These are phyloP conservation scores for Lolium multiflorum DNA, from an alignment of 176 grass and related monocot genomes.

Conservation along the genomic window DNA sequence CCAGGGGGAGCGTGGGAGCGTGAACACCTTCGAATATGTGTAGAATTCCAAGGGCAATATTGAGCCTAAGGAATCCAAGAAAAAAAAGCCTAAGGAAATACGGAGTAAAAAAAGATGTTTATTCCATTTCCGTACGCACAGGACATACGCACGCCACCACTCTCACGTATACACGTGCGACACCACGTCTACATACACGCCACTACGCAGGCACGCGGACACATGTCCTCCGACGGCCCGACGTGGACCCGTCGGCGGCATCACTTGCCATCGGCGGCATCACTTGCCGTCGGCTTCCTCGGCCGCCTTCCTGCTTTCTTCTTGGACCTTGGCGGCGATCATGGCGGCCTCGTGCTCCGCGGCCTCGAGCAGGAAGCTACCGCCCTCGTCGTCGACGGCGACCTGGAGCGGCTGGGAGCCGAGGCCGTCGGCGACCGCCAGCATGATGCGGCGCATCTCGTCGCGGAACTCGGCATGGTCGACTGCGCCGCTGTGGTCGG, in stretches of 20 bases:
- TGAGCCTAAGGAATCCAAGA: no score
- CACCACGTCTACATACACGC: no score
- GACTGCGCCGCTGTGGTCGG: slow-evolving; percentile 81
- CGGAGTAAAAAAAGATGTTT: not conserved
- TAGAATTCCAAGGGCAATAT: no score
- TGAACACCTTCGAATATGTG: no score
- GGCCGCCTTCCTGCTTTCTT: slow-evolving; percentile 4
- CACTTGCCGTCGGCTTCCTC: slow-evolving; percentile 23
- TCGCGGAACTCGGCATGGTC: slow-evolving; percentile 73
- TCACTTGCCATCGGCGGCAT: not conserved
- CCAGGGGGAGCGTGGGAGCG: no score
- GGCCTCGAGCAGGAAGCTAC: slow-evolving; percentile 76
- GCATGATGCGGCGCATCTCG: slow-evolving; percentile 95
- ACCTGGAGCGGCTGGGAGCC: slow-evolving; percentile 82
- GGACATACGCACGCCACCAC: not conserved
- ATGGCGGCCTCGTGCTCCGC: slow-evolving; percentile 81
- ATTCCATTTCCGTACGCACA: not conserved
- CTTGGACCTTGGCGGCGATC: slow-evolving; percentile 49
- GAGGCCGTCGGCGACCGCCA: slow-evolving; percentile 90
- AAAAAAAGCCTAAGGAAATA: no score
- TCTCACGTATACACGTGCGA: not conserved
- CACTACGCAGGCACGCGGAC: no score
- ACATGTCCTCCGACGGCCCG: no score
- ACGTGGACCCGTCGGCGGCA: no score
- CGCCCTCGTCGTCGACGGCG: slow-evolving; percentile 70